Evolutionary conservation across 345 rosid species (phyloP).

Genomic region (Clarkia xantiana): DNA sequence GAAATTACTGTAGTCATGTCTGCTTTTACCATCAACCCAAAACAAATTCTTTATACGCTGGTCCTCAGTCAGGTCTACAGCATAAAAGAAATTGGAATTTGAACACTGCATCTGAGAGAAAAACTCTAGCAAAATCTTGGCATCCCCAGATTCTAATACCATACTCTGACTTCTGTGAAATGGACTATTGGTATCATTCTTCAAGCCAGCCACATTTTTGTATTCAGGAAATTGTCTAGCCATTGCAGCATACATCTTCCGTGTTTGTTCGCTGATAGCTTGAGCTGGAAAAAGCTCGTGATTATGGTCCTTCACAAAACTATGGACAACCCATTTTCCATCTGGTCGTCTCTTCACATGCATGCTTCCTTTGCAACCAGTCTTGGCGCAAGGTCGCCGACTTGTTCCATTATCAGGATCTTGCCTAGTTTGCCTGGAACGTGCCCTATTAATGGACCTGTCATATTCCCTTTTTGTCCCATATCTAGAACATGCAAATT

Average conservation of each 20-base stretch:
- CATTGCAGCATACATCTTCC: slow-evolving; percentile 4
- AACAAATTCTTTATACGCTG: slow-evolving; percentile 35
- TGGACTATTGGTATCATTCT: not conserved
- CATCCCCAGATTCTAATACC: slow-evolving; percentile 27
- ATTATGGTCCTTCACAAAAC: slow-evolving; percentile 2
- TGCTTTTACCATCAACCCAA: slow-evolving; percentile 44
- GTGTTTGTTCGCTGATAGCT: slow-evolving; percentile 3
- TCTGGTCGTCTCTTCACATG: slow-evolving; percentile 5
- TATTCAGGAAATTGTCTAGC: slow-evolving; percentile 3
- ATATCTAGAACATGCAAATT: slow-evolving; percentile 2
- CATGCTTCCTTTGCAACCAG: slow-evolving; percentile 4
- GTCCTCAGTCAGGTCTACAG: slow-evolving; percentile 33
- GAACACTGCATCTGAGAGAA: slow-evolving; percentile 38
- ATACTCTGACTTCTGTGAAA: slow-evolving; percentile 1
- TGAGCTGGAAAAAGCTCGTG: slow-evolving; percentile 5
- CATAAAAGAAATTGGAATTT: slow-evolving; percentile 44
- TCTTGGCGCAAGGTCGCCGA: slow-evolving; percentile 1
- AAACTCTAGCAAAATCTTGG: slow-evolving; percentile 28
- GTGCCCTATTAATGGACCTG: not conserved
- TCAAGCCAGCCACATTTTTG: slow-evolving; percentile 1
- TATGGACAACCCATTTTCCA: slow-evolving; percentile 3
- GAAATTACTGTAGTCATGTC: slow-evolving; percentile 25
- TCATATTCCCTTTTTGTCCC: slow-evolving; percentile 1
- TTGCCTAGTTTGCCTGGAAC: slow-evolving; percentile 1
- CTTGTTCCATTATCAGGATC: slow-evolving; percentile 4